phyloP scores from a whole-genome alignment of 2,329 filamentous ascomycete species.

The Fusarium sp. region DNA sequence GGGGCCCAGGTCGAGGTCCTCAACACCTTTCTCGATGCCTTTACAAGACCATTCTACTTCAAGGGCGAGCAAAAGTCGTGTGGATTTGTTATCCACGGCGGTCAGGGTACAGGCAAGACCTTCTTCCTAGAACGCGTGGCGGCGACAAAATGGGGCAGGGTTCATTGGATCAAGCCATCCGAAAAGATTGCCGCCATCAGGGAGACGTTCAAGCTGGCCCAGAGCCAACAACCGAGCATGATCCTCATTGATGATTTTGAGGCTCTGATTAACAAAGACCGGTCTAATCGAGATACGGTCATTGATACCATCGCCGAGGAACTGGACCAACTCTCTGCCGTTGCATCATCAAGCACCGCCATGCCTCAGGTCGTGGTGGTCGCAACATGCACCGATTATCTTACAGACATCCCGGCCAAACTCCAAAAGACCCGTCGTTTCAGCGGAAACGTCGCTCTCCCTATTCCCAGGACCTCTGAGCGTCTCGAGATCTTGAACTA shows the following conservation, averaged over 20 bases:
- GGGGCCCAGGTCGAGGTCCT: slow-evolving; percentile 71
- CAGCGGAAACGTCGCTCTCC: slow-evolving; percentile 75
- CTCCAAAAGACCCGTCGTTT: slow-evolving; percentile 76
- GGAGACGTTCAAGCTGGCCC: slow-evolving; percentile 77
- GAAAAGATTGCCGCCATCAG: slow-evolving; percentile 71
- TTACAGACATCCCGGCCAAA: slow-evolving; percentile 76
- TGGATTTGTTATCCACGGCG: slow-evolving; percentile 81
- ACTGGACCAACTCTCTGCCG: slow-evolving; percentile 64
- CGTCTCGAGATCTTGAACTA: slow-evolving; percentile 80
- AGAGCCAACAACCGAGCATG: slow-evolving; percentile 77
- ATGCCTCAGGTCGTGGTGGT: slow-evolving; percentile 76
- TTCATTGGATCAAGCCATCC: slow-evolving; percentile 69
- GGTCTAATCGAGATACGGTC: slow-evolving; percentile 61
- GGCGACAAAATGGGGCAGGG: slow-evolving; percentile 75
- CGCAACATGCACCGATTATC: slow-evolving; percentile 77
- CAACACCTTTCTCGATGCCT: slow-evolving; percentile 73
- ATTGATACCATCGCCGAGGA: slow-evolving; percentile 64
- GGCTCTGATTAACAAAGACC: slow-evolving; percentile 72
- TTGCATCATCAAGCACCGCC: slow-evolving; percentile 50
- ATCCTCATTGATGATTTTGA: slow-evolving; percentile 85
- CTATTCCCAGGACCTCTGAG: slow-evolving; percentile 78
- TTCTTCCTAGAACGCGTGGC: slow-evolving; percentile 77
- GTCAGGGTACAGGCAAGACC: slow-evolving; percentile 86
- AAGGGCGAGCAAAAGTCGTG: slow-evolving; percentile 55
- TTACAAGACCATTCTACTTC: slow-evolving; percentile 55